Conservation (phyloP, 306 rosid species). For the Sechiopsis laciniata region DNA sequence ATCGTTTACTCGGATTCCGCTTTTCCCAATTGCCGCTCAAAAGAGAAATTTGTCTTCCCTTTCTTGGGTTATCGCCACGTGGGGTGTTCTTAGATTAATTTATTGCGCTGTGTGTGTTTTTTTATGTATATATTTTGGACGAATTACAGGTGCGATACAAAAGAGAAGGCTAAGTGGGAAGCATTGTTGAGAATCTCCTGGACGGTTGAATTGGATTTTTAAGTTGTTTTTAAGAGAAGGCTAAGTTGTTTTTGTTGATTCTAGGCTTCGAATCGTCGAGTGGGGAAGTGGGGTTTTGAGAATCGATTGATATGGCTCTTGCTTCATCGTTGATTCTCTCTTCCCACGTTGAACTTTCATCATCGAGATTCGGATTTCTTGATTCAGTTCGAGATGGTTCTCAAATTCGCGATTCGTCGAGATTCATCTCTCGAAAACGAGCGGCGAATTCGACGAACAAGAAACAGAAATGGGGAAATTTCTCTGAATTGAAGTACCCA, state of each 20-base stretch:
- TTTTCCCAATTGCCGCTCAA: background rate
- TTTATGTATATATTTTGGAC: background rate
- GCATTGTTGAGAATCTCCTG: constrained; percentile 5
- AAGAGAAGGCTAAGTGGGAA: constrained; percentile 16
- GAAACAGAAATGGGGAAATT: constrained; percentile 32
- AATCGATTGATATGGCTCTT: constrained; percentile 49
- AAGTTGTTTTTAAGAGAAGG: too few species aligned
- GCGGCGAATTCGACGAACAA: constrained; percentile 27
- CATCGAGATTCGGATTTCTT: constrained; percentile 32
- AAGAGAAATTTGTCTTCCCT: background rate
- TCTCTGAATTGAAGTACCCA: constrained; percentile 37
- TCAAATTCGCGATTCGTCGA: constrained; percentile 40
- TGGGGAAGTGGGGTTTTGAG: background rate
- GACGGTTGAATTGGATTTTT: constrained; percentile 12
- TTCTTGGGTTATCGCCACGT: constrained; percentile 13
- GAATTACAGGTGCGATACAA: constrained; percentile 16
- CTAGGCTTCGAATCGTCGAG: background rate
- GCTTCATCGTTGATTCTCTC: constrained; percentile 42
- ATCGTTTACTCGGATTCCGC: background rate
- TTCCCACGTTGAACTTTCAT: constrained; percentile 41
- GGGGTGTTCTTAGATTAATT: background rate
- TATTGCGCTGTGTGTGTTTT: background rate
- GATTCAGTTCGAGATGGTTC: constrained; percentile 47
- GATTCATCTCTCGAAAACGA: constrained; percentile 32
- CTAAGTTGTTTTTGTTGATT: too few species aligned